Conservation (phyloP, 2,329 filamentous ascomycete genomes). For the Aureobasidium sp. region DNA sequence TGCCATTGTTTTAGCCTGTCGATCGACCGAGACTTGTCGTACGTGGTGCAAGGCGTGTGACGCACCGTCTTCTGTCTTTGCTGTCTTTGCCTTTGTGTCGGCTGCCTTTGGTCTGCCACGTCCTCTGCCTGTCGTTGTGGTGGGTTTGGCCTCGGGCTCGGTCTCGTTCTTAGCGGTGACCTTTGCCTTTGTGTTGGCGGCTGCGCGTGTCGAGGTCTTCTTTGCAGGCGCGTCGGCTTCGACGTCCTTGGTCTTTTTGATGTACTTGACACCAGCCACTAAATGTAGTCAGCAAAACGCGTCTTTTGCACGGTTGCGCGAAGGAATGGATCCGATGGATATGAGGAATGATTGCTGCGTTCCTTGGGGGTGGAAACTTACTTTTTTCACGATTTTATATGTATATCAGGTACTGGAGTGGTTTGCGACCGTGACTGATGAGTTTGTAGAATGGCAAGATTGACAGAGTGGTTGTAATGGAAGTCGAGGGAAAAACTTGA, state of each 20-base stretch:
- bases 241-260: constrained; percentile 21
- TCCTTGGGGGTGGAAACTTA: neutral
- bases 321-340: neutral
- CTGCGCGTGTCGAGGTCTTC: constrained; percentile 14
- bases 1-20: constrained; percentile 16
- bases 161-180: constrained; percentile 18
- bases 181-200: constrained; percentile 24
- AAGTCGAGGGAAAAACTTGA: neutral
- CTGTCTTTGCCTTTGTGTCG: constrained; percentile 14
- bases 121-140: constrained; percentile 15
- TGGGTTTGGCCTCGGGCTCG: constrained; percentile 14
- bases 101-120: constrained; percentile 16
- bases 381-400: neutral
- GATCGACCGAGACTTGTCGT: constrained; percentile 4
- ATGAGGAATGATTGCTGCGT: constrained; percentile 1
- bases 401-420: neutral
- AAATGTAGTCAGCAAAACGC: neutral
- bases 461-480: neutral
- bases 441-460: neutral
- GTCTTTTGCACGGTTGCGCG: neutral
- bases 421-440: constrained; percentile 3
- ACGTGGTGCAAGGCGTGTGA: constrained; percentile 10
- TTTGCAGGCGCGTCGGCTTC: constrained; percentile 19
- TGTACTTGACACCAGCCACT: constrained; percentile 26
- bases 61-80: constrained; percentile 15